A percentile compares a stretch with the other conserved stretches of the same genome.
phyloP scores from a whole-genome alignment of 441 rosid species.

The Pelargonium australe region DNA sequence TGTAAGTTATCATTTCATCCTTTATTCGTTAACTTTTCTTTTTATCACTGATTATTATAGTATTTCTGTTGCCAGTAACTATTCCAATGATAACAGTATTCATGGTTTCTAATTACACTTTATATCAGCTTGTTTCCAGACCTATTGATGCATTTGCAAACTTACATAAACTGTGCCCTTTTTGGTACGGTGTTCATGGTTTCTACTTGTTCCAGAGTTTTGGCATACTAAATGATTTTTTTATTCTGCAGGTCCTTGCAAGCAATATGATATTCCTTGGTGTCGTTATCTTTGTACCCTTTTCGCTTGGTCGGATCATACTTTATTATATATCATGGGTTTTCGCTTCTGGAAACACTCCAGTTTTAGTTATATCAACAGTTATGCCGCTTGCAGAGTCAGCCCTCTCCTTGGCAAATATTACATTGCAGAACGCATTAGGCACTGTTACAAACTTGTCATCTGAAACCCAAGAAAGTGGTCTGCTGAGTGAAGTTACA shows the following conservation, averaged over 20 bases:
- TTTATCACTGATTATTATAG: too few relatives aligned
- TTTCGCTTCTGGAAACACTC: conserved; percentile 71
- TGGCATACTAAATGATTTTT: conserved; percentile 10
- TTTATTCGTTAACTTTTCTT: background rate
- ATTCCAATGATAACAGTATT: background rate
- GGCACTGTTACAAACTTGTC: conserved; percentile 70
- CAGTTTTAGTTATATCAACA: conserved; percentile 41
- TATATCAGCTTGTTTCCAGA: background rate
- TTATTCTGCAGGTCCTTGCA: conserved; percentile 71
- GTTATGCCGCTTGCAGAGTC: conserved; percentile 61
- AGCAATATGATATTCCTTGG: conserved; percentile 99
- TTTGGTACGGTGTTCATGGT: too few relatives aligned
- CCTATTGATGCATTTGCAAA: background rate
- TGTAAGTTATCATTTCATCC: conserved; percentile 36
- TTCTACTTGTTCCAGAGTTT: background rate
- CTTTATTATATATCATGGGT: conserved; percentile 70
- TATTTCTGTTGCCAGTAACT: too few relatives aligned
- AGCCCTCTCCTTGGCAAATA: conserved; percentile 65
- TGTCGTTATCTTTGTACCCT: conserved; percentile 82
- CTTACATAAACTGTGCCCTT: background rate
- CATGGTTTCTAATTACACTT: background rate
- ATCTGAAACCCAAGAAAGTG: conserved; percentile 56
- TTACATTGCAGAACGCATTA: conserved; percentile 63
- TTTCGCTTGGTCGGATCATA: conserved; percentile 79
- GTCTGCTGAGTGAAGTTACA: conserved; percentile 52